A percentile compares a stretch with the other conserved stretches of the same genome.
phyloP scores from a whole-genome alignment of 176 grass and related monocot genomes.

The Aegilops bicornis region DNA sequence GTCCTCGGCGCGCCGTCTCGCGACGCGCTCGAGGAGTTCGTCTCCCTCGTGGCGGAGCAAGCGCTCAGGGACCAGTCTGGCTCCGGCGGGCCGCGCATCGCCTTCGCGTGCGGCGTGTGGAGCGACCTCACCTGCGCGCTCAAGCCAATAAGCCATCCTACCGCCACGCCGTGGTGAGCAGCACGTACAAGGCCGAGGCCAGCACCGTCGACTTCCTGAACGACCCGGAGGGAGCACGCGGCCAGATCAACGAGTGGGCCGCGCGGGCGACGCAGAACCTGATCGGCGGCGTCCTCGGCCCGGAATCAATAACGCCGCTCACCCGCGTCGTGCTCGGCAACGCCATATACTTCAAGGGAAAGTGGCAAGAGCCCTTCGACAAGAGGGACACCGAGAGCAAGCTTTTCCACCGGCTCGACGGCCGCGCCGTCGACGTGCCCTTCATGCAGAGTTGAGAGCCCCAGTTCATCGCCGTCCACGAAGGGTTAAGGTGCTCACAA shows the following conservation, averaged over 20 bases:
- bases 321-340: conserved; percentile 19
- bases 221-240: not conserved
- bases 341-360: conserved; percentile 46
- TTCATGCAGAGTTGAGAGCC: not conserved
- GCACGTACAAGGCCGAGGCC: not conserved
- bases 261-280: not conserved
- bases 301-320: not conserved
- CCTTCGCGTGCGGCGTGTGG: conserved; percentile 25
- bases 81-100: not conserved
- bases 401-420: conserved; percentile 26
- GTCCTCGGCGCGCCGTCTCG: not conserved
- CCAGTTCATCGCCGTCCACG: conserved; percentile 10
- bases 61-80: not conserved
- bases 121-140: conserved; percentile 12
- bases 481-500: conserved; percentile 38
- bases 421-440: conserved; percentile 13
- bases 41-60: not conserved
- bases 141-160: not conserved
- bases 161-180: not conserved
- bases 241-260: conserved; percentile 23
- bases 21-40: not conserved
- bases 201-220: conserved; percentile 28
- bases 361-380: conserved; percentile 16
- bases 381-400: not conserved
- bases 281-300: not conserved